Evolutionary conservation across 257 asterid genomes (phyloP), one percentile per base, ranked within the genome.

Genomic region (Plantago major): DNA sequence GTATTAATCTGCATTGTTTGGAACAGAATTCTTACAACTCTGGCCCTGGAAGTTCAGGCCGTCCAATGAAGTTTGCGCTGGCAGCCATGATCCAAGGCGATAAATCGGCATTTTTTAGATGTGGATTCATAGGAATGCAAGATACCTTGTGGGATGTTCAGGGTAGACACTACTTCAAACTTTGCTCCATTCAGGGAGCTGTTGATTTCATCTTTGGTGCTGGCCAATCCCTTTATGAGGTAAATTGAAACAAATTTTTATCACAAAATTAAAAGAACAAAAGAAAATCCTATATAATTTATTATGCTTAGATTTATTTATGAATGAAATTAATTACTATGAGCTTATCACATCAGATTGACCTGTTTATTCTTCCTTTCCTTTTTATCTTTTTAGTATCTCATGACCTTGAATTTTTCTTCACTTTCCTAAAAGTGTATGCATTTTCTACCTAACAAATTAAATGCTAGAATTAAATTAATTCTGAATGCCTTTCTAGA

Each of bases 201-300:
- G 73, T 82, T 14, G 97, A 89, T 76, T 89, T 86, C 68, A 86
- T 89, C 64, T 89, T 86, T 58, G 97, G 97, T 28, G 50, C 77
- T 0, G 97, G 95, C 3, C 87, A 84, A 70, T 89, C 97, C 13
- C 63, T 85, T 55, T 88, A 85, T 38, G 90, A 90, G 88, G 97
- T 87, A 71, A 45, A 15, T 1, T 18, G 14, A 11, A 33, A 4
- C 40, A 3, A 56, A 56, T 56, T 22, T 22, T 22, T 15, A 30
- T 33, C 13, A 11, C 46, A 3, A 10, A 56, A 28, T 30, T 6
- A 13, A 33, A 17, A 7, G 26, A 50, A 50, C 0, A 50, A 16
- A 50, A 49, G 16, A 6, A 10, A 10, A 1, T 17, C 0, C 40
- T 33, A 5, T 3, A n/a, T 4, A 33, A 33, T 33, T 33, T 33